Percentiles rank a stretch among this genome's conserved stretches.
phyloP scores from a whole-genome alignment of 345 rosid genomes.

The Viola odorata region DNA sequence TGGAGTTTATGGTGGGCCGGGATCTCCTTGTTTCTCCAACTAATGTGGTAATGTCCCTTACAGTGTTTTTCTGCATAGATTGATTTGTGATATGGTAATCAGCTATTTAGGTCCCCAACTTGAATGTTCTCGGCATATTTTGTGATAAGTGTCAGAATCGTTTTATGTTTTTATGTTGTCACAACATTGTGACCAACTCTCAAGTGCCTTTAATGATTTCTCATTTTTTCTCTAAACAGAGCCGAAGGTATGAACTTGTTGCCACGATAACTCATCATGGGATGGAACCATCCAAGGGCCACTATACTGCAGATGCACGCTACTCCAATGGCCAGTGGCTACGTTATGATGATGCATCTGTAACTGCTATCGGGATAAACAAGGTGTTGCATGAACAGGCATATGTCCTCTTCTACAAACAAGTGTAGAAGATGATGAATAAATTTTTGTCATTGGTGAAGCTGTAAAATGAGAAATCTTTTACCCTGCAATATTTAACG shows the following conservation, averaged over 20 bases:
- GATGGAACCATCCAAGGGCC: constrained; percentile 86
- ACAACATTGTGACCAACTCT: no score
- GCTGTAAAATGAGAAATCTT: background rate
- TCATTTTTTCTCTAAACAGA: constrained; percentile 30
- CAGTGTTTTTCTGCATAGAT: background rate
- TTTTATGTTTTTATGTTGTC: no score
- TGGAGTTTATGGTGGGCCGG: constrained; percentile 59
- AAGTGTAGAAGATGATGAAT: constrained; percentile 36
- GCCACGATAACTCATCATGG: constrained; percentile 95
- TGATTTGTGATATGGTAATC: background rate
- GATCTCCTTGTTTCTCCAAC: constrained; percentile 62
- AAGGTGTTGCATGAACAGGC: constrained; percentile 91
- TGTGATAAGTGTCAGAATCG: no score
- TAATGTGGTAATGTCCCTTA: constrained; percentile 43
- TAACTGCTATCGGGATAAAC: constrained; percentile 50
- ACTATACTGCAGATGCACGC: constrained; percentile 82
- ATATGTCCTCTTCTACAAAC: constrained; percentile 85
- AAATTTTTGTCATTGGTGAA: background rate
- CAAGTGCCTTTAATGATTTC: no score
- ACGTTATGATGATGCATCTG: constrained; percentile 79
- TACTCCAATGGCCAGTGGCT: constrained; percentile 67
- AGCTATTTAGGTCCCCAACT: background rate
- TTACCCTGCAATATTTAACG: background rate
- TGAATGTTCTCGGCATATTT: background rate
- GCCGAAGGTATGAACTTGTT: constrained; percentile 82